A percentile compares a stretch with the other conserved stretches of the same genome.
Evolutionary conservation across 2,329 filamentous ascomycete genomes (phyloP).

Genomic region (Exophiala sideris): DNA sequence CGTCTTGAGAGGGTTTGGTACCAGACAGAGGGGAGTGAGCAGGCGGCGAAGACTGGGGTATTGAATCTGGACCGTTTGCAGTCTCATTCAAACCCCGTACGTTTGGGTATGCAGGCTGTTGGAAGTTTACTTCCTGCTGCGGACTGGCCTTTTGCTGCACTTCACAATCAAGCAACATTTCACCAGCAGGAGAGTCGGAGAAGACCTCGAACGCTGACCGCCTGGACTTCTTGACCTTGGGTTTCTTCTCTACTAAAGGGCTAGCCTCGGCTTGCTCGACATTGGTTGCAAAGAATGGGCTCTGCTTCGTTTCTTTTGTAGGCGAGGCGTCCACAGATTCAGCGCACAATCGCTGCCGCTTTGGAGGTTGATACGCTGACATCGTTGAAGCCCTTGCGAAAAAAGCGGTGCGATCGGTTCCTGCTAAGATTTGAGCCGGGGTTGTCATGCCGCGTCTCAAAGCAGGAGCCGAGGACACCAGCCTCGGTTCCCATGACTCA

Average conservation of each 20-base stretch:
- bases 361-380: constrained; percentile 47
- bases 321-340: constrained; percentile 39
- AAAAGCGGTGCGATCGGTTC: constrained; percentile 42
- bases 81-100: not conserved
- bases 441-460: constrained; percentile 38
- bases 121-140: not conserved
- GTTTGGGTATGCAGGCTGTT: not conserved
- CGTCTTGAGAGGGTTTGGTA: not conserved
- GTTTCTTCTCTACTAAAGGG: constrained; percentile 37
- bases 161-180: constrained; percentile 46
- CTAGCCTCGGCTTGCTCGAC: constrained; percentile 33
- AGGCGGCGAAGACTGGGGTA: constrained; percentile 26
- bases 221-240: constrained; percentile 39
- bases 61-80: constrained; percentile 17
- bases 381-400: constrained; percentile 36
- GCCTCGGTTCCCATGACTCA: constrained; percentile 54
- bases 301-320: constrained; percentile 38
- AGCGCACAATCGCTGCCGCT: constrained; percentile 52
- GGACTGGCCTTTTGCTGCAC: constrained; percentile 26
- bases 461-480: constrained; percentile 41
- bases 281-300: constrained; percentile 46
- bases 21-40: not conserved
- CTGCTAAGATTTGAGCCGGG: constrained; percentile 38
- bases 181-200: constrained; percentile 52
- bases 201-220: constrained; percentile 48